Conservation (phyloP, 345 rosid species). For the Anacardium occidentale region DNA sequence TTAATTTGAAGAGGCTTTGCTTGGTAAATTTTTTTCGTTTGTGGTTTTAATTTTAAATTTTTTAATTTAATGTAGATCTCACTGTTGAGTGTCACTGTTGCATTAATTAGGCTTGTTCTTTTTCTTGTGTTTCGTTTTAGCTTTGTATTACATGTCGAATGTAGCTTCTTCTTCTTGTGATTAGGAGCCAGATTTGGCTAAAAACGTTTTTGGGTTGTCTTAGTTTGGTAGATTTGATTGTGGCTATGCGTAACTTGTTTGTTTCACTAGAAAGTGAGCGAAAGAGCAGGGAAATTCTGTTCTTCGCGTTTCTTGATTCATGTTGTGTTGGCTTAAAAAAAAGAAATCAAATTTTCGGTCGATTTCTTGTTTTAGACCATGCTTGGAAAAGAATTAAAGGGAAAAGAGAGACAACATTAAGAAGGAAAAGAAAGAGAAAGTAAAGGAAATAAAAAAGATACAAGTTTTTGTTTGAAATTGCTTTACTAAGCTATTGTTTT, state of each 20-base stretch:
- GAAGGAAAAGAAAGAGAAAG: too few species aligned
- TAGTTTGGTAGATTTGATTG: conserved; percentile 8
- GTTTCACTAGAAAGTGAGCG: conserved; percentile 19
- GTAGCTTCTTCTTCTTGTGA: conserved; percentile 19
- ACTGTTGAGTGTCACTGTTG: conserved; percentile 41
- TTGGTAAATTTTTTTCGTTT: neutral
- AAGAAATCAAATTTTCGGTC: neutral
- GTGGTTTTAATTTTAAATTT: conserved; percentile 8
- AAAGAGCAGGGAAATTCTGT: conserved; percentile 2
- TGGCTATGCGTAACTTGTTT: conserved; percentile 18
- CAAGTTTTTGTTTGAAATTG: conserved; percentile 3
- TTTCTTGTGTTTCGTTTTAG: conserved; percentile 1
- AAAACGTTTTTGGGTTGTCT: too few species aligned
- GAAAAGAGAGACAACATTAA: neutral
- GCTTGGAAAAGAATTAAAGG: neutral
- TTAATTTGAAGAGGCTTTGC: neutral
- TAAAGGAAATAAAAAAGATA: neutral
- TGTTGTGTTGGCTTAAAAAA: conserved; percentile 5
- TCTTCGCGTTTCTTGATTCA: conserved; percentile 11
- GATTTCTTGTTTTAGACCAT: conserved; percentile 1
- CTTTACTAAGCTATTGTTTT: neutral
- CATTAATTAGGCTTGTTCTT: conserved; percentile 28
- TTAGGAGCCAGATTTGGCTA: neutral
- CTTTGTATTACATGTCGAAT: conserved; percentile 4
- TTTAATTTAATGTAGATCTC: conserved; percentile 25